Evolutionary conservation across 2,329 filamentous ascomycete species (phyloP).

Genomic region (Verticillium nonalfalfae): DNA sequence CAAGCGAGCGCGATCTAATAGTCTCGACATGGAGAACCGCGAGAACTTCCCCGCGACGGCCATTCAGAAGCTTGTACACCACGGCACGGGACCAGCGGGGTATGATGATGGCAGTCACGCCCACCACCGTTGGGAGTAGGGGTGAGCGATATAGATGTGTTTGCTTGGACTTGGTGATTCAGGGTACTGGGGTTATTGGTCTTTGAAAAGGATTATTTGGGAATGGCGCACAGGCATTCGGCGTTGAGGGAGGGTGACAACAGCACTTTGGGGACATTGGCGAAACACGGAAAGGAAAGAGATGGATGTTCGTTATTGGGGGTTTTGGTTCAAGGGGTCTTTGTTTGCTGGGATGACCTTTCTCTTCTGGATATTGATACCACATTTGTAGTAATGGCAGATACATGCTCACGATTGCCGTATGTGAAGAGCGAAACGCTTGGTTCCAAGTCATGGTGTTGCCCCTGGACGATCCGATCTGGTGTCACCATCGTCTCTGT

Average conservation of each 20-base stretch:
- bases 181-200: not conserved
- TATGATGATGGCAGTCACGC: constrained; percentile 9
- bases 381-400: not conserved
- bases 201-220: not conserved
- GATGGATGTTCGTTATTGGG: not conserved
- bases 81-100: constrained; percentile 7
- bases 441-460: not conserved
- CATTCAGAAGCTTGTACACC: constrained; percentile 12
- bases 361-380: constrained; percentile 1
- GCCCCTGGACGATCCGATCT: not conserved
- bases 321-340: not conserved
- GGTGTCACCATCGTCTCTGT: not conserved
- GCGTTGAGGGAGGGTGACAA: not conserved
- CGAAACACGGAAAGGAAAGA: not conserved
- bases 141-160: not conserved
- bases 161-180: not conserved
- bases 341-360: not conserved
- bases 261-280: not conserved
- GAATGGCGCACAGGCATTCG: not conserved
- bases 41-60: constrained; percentile 13
- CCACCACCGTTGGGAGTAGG: constrained; percentile 10
- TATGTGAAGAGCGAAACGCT: not conserved
- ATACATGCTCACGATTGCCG: constrained; percentile 11
- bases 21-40: constrained; percentile 12
- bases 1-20: constrained; percentile 12